Conservation (phyloP, 176 grass and related monocot genomes). For the Phyllostachys edulis region DNA sequence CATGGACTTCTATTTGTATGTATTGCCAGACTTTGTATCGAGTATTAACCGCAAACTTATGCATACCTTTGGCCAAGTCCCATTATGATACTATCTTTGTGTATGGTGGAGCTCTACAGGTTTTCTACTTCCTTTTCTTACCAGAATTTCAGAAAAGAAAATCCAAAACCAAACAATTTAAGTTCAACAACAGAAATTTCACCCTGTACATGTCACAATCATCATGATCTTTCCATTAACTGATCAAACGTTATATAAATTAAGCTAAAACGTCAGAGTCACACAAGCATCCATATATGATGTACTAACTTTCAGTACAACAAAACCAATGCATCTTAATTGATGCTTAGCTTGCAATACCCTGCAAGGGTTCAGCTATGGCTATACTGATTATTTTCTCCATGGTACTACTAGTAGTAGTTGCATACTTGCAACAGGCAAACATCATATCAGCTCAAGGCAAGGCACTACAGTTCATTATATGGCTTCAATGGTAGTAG, state of each 20-base stretch:
- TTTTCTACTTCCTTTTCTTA: neutral
- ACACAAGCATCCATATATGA: neutral
- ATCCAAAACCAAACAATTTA: neutral
- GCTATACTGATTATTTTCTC: neutral
- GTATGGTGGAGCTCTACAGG: neutral
- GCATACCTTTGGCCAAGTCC: neutral
- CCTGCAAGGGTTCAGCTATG: neutral
- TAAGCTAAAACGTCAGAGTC: neutral
- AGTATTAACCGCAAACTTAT: neutral
- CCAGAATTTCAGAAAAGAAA: neutral
- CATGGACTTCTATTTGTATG: neutral
- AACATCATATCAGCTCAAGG: neutral
- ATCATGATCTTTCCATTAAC: neutral
- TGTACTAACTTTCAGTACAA: neutral
- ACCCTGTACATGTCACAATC: neutral
- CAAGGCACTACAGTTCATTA: neutral
- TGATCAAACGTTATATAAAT: neutral
- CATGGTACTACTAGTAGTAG: neutral
- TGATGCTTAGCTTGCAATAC: neutral
- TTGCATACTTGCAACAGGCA: neutral
- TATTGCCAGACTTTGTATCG: neutral
- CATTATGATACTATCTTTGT: neutral
- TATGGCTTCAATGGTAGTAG: neutral
- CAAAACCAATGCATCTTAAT: neutral
- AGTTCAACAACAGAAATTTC: neutral